These are phyloP conservation scores for Claviceps paspali DNA, from an alignment of 2,329 filamentous ascomycete species.

Conservation along the genomic window DNA sequence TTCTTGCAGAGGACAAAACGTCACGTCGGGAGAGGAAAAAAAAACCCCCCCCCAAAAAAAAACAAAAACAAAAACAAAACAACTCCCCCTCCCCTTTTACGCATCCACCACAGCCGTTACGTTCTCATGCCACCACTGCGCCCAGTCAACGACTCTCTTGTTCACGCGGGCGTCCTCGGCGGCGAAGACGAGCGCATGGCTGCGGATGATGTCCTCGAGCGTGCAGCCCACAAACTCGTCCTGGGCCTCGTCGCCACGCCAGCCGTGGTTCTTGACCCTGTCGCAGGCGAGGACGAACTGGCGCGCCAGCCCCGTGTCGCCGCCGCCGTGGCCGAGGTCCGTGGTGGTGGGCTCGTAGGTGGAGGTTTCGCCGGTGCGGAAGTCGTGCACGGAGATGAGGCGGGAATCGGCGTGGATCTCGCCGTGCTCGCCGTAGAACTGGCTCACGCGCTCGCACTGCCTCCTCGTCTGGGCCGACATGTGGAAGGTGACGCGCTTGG, in stretches of 20 bases:
- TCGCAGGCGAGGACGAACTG: slow-evolving; percentile 76
- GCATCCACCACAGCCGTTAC: slow-evolving; percentile 9
- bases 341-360: slow-evolving; percentile 18
- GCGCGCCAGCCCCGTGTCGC: slow-evolving; percentile 45
- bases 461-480: slow-evolving; percentile 86
- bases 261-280: slow-evolving; percentile 55
- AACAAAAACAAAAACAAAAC: too few relatives aligned
- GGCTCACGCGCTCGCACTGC: slow-evolving; percentile 71
- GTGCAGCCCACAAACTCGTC: slow-evolving; percentile 62
- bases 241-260: slow-evolving; percentile 58
- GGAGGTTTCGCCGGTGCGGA: slow-evolving; percentile 19
- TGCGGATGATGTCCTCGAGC: slow-evolving; percentile 73
- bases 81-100: too few relatives aligned
- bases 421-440: slow-evolving; percentile 73
- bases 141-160: slow-evolving; percentile 59
- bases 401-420: slow-evolving; percentile 76
- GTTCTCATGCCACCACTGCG: slow-evolving; percentile 51
- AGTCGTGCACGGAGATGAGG: slow-evolving; percentile 58
- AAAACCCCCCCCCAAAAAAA: too few relatives aligned
- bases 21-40: too few relatives aligned
- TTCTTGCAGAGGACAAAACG: too few relatives aligned
- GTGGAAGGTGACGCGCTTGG: slow-evolving; percentile 81
- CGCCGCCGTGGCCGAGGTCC: slow-evolving; percentile 25
- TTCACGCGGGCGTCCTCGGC: slow-evolving; percentile 70
- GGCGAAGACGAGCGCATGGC: slow-evolving; percentile 86